These are phyloP conservation scores for Tetraselmis striata DNA, from an alignment of 139 green algal species.

Conservation along the genomic window DNA sequence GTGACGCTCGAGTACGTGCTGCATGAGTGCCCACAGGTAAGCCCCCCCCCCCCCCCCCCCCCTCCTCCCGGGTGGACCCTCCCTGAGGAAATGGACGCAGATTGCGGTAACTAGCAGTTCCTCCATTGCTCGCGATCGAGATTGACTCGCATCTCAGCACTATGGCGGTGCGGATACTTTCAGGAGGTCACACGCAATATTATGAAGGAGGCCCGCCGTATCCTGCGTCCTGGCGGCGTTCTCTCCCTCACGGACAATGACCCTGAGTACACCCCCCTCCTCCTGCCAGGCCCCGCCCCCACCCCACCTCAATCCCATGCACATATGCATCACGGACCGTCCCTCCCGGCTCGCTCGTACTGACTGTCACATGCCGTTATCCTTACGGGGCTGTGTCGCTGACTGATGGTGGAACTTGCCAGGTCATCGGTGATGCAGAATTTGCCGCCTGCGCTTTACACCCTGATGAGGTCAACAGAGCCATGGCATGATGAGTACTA, in stretches of 20 bases:
- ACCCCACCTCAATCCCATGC: too few relatives aligned
- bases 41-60: too few relatives aligned
- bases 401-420: too few relatives aligned
- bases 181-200: slow-evolving; percentile 32
- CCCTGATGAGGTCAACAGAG: slow-evolving; percentile 83
- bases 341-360: too few relatives aligned
- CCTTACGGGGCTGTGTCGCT: too few relatives aligned
- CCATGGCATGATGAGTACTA: slow-evolving; percentile 67
- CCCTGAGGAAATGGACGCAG: not conserved
- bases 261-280: slow-evolving; percentile 19
- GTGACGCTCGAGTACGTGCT: slow-evolving; percentile 70
- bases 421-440: slow-evolving; percentile 71
- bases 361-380: too few relatives aligned
- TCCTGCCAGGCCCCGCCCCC: too few relatives aligned
- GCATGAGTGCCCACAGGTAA: slow-evolving; percentile 72
- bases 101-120: not conserved
- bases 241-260: slow-evolving; percentile 79
- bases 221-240: slow-evolving; percentile 65
- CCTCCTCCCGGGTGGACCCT: not conserved
- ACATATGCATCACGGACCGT: too few relatives aligned
- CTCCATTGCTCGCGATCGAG: not conserved
- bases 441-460: slow-evolving; percentile 71
- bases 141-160: not conserved
- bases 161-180: not conserved
- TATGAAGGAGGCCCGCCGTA: slow-evolving; percentile 48